A percentile compares a stretch with the other conserved stretches of the same genome.
These are phyloP conservation scores for Penicillium hordei DNA, from an alignment of 2,329 filamentous ascomycete genomes.

Conservation along the genomic window DNA sequence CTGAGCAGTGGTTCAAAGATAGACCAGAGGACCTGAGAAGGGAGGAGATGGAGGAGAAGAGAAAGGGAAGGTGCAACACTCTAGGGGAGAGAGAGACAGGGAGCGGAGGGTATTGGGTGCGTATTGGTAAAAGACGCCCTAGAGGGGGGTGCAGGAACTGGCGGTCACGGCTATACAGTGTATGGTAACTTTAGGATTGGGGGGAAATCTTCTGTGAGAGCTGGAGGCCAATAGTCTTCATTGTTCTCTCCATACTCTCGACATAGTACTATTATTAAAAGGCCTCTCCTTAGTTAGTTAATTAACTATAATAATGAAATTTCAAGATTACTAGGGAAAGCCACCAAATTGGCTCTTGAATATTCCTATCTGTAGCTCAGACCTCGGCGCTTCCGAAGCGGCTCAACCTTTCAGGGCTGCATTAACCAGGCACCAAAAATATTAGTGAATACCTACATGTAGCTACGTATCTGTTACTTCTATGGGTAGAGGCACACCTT, in stretches of 20 bases:
- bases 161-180: conserved; percentile 12
- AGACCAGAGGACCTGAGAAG: conserved; percentile 21
- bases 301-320: neutral
- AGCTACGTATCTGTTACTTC: neutral
- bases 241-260: neutral
- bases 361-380: conserved; percentile 3
- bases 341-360: neutral
- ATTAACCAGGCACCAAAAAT: neutral
- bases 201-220: conserved; percentile 1
- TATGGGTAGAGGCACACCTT: neutral
- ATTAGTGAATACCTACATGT: neutral
- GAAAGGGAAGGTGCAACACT: conserved; percentile 17
- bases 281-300: neutral
- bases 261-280: neutral
- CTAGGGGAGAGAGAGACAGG: conserved; percentile 16
- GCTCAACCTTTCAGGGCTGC: neutral
- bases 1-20: conserved; percentile 30
- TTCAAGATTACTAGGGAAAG: neutral
- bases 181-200: conserved; percentile 7
- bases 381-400: conserved; percentile 5
- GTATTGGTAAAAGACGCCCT: conserved; percentile 20
- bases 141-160: conserved; percentile 2
- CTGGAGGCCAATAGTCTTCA: neutral
- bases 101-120: conserved; percentile 21
- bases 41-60: conserved; percentile 21